Base-by-base conservation (phyloP, 23 red algal genomes). In the Agarophyton chilense region DNA sequence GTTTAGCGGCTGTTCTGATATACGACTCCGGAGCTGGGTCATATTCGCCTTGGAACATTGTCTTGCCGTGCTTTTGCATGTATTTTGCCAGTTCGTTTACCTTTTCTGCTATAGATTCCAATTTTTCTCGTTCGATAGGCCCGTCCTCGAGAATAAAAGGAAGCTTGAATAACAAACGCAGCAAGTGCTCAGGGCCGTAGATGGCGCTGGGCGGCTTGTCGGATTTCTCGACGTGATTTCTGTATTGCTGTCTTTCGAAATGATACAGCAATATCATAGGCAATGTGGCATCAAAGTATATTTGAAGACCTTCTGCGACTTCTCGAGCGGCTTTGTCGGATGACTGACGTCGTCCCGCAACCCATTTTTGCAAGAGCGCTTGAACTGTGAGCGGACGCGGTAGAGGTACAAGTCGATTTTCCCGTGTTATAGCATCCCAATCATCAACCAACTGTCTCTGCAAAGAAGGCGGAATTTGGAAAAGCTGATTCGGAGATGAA, bases 181-280 rank as follows among this genome's bases (percentile, higher is more conserved):
- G 52, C 12, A 99, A 87, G 63, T 99, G 97, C 72, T 99, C 97
- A 28, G 81, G 81, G 25, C 97, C 97, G 68, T 99, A 99, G 49
- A 99, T 72, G 17, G 92, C 63, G 41, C 84, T 92, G 41, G 95
- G 90, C 19, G 52, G 53, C 22, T 68, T 61, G 21, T 73, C 60
- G 16, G 51, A 56, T 17, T 54, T 49, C 17, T 77, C 68, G 2
- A 65, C 51, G 26, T 46, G 46, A 19, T 32, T 24, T 39, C 79
- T 83, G 65, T 96, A 95, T 67, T 99, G 97, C 29, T 26, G 68
- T 25, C 93, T 87, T 75, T 99, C 97, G n/a, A 93, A 79, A 24
- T 81, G 60, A 89, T 99, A 99, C n/a, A 99, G 89, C 25, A 99
- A 66, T 52, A 99, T 86, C 54, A 55, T 93, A 6, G 90, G 78